Percentiles rank a stretch among this genome's conserved stretches.
Conservation (phyloP, 306 rosid genomes). For the Geum urbanum region DNA sequence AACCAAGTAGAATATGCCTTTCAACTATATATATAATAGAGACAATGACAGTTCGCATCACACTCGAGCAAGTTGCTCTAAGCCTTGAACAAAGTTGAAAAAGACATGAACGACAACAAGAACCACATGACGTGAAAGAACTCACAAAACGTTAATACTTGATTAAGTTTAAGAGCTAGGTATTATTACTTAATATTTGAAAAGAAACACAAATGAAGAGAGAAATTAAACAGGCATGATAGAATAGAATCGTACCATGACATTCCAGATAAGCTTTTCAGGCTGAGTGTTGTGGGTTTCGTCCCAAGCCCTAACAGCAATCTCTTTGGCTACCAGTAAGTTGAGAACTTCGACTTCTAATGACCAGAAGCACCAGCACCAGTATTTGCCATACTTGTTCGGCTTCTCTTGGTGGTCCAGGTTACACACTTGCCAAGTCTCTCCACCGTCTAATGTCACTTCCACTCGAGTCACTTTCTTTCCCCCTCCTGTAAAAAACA, state of each 20-base stretch:
- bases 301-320: constrained; percentile 89
- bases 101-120: background rate
- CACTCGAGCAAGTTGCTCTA: background rate
- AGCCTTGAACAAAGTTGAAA: background rate
- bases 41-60: background rate
- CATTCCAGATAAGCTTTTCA: constrained; percentile 81
- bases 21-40: background rate
- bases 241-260: constrained; percentile 41
- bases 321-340: constrained; percentile 55
- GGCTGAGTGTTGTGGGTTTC: constrained; percentile 81
- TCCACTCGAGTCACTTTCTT: constrained; percentile 90
- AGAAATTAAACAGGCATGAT: too few relatives aligned
- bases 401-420: constrained; percentile 66
- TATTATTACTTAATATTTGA: background rate
- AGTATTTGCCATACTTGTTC: constrained; percentile 65
- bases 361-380: constrained; percentile 98
- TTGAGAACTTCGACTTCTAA: constrained; percentile 67
- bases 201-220: background rate
- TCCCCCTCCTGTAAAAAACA: constrained; percentile 60
- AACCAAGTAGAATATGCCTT: background rate
- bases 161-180: background rate
- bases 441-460: constrained; percentile 74
- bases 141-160: background rate
- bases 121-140: constrained; percentile 6
- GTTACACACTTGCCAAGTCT: constrained; percentile 61